A percentile compares a stretch with the other conserved stretches of the same genome.
Evolutionary conservation across 148 eudicot species (phyloP).

Genomic region (Chenopodium quinoa): DNA sequence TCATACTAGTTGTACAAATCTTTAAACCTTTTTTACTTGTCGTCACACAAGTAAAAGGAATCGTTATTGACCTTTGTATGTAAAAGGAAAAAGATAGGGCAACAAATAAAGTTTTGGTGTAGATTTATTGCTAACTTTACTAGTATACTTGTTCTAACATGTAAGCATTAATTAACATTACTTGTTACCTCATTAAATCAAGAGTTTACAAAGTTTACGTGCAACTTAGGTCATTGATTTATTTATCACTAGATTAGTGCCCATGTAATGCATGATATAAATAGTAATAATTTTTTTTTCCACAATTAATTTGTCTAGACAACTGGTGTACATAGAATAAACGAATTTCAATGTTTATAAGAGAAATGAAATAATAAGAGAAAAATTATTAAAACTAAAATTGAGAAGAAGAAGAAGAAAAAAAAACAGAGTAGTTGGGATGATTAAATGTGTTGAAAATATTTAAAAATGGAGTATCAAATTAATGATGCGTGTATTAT

Average conservation of each 20-base stretch:
- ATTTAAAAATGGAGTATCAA: no score
- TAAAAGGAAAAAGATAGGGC: not conserved
- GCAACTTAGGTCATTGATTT: not conserved
- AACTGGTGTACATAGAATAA: no score
- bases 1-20: not conserved
- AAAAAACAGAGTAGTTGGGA: no score
- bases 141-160: not conserved
- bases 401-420: no score
- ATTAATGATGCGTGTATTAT: no score
- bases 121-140: not conserved
- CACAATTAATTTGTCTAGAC: no score
- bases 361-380: no score
- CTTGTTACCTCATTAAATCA: not conserved
- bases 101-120: not conserved
- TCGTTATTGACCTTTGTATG: not conserved
- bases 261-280: no score
- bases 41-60: not conserved
- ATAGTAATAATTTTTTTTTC: no score
- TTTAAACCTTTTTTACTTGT: not conserved
- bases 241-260: not conserved
- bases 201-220: not conserved
- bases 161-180: conserved; percentile 3
- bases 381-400: no score
- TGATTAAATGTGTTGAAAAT: no score
- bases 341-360: no score